Evolutionary conservation across 164 flowering plant genomes (phyloP).

Genomic region (Nymphaea thermarum): DNA sequence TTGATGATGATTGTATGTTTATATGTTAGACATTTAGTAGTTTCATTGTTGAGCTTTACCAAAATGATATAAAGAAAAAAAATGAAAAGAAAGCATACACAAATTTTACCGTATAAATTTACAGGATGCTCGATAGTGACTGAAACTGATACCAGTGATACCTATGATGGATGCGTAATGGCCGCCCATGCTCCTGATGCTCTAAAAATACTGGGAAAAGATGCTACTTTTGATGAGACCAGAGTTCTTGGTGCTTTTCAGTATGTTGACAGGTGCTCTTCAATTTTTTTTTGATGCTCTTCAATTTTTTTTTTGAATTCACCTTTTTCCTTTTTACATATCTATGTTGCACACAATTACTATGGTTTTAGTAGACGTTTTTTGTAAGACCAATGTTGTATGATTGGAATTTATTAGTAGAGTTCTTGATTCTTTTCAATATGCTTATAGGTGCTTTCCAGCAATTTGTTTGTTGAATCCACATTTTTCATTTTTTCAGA

Average conservation of each 20-base stretch:
- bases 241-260: constrained; percentile 87
- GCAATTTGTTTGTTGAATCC: too few species aligned
- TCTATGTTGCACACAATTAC: neutral
- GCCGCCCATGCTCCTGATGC: constrained; percentile 85
- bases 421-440: too few species aligned
- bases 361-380: too few species aligned
- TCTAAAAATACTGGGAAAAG: constrained; percentile 40
- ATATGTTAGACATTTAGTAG: too few species aligned
- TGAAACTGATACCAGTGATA: constrained; percentile 42
- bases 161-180: constrained; percentile 44
- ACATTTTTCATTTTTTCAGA: too few species aligned
- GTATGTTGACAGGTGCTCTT: constrained; percentile 58
- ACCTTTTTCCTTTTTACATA: neutral
- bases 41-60: too few species aligned
- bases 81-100: too few species aligned
- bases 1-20: too few species aligned
- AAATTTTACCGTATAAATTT: neutral
- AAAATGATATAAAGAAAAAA: too few species aligned
- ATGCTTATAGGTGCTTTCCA: too few species aligned
- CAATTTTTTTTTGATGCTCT: constrained; percentile 4
- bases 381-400: too few species aligned
- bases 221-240: constrained; percentile 62
- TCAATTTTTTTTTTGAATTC: neutral
- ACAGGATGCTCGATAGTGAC: constrained; percentile 52
- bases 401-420: too few species aligned